Conservation (phyloP, 2,329 filamentous ascomycete species). For the Chaetomium sp. region DNA sequence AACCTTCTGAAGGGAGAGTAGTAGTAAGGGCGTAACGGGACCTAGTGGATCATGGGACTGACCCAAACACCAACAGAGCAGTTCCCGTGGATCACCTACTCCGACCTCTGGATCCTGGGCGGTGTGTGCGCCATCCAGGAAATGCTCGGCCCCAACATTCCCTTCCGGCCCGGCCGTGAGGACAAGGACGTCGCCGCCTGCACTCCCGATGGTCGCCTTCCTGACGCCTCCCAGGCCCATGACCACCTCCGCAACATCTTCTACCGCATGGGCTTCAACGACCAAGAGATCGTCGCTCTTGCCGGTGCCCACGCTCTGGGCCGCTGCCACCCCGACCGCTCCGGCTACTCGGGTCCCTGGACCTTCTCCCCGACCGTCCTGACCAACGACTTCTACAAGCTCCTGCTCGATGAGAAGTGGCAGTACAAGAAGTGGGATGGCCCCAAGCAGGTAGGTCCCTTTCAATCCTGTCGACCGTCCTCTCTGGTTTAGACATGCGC, state of each 20-base stretch:
- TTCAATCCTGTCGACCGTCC: neutral
- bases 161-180: slow-evolving; percentile 77
- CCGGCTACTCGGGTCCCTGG: slow-evolving; percentile 84
- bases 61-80: slow-evolving; percentile 42
- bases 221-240: slow-evolving; percentile 64
- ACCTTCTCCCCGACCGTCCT: slow-evolving; percentile 85
- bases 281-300: slow-evolving; percentile 92
- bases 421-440: slow-evolving; percentile 85
- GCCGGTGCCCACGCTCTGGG: slow-evolving; percentile 80
- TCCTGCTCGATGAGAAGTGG: slow-evolving; percentile 91
- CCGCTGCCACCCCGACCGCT: slow-evolving; percentile 80
- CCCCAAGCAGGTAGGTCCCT: slow-evolving; percentile 55
- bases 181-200: slow-evolving; percentile 77
- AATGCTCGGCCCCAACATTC: slow-evolving; percentile 82
- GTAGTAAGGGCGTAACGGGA: slow-evolving; percentile 3
- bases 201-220: slow-evolving; percentile 84
- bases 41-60: slow-evolving; percentile 4
- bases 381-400: slow-evolving; percentile 90
- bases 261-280: slow-evolving; percentile 94
- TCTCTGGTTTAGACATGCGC: neutral
- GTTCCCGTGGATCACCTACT: slow-evolving; percentile 95
- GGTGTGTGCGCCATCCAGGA: slow-evolving; percentile 87
- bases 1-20: neutral
- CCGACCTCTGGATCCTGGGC: slow-evolving; percentile 90
- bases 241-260: slow-evolving; percentile 89